Percentiles rank a stretch among this genome's conserved stretches.
phyloP scores from a whole-genome alignment of 345 rosid genomes.

The Acer yangbiense region DNA sequence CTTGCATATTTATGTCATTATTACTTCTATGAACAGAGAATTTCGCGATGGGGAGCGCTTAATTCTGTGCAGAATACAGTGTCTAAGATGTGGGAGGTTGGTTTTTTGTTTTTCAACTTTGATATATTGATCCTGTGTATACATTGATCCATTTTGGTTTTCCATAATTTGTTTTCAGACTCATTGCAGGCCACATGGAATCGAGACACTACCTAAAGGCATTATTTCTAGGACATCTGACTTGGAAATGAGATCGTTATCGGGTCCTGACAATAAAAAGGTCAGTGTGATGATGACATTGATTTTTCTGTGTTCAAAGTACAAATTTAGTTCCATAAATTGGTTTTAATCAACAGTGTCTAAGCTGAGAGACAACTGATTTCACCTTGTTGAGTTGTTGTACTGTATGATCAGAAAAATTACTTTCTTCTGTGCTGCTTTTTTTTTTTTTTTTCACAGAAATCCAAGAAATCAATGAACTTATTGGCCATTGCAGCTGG shows the following conservation, averaged over 20 bases:
- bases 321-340: background rate
- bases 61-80: slow-evolving; percentile 30
- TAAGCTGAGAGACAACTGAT: background rate
- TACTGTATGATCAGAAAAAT: background rate
- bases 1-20: background rate
- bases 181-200: slow-evolving; percentile 43
- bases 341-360: background rate
- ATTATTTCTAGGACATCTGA: slow-evolving; percentile 66
- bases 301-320: background rate
- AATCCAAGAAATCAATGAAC: slow-evolving; percentile 42
- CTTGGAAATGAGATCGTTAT: slow-evolving; percentile 66
- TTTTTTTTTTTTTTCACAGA: slow-evolving; percentile 27
- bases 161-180: slow-evolving; percentile 26
- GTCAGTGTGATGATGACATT: slow-evolving; percentile 25
- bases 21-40: slow-evolving; percentile 32
- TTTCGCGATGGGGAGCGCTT: slow-evolving; percentile 35
- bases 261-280: slow-evolving; percentile 44
- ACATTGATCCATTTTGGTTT: background rate
- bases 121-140: background rate
- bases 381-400: background rate
- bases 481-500: slow-evolving; percentile 81
- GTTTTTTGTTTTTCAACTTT: background rate
- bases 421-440: slow-evolving; percentile 9
- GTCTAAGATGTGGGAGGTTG: slow-evolving; percentile 39
- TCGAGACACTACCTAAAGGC: slow-evolving; percentile 63